These are phyloP conservation scores for Arthrobotrys sphaeroides DNA, from an alignment of 2,329 filamentous ascomycete species.

Conservation along the genomic window DNA sequence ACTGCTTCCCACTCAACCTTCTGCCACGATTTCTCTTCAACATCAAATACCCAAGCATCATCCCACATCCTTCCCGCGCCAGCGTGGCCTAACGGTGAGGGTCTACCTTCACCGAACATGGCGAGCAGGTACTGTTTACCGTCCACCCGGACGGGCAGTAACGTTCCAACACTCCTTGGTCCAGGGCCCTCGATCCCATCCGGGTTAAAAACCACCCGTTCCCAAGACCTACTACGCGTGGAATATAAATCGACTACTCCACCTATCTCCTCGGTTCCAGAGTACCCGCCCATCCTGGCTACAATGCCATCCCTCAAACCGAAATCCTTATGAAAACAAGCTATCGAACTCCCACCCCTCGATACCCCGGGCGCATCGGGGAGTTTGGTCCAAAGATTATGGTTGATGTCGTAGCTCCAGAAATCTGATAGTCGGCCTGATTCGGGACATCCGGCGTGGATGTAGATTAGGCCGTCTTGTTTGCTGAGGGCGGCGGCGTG, in stretches of 20 bases:
- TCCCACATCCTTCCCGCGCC: slow-evolving; percentile 68
- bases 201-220: slow-evolving; percentile 60
- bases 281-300: slow-evolving; percentile 77
- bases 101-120: slow-evolving; percentile 69
- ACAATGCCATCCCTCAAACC: slow-evolving; percentile 57
- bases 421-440: slow-evolving; percentile 73
- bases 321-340: neutral
- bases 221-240: slow-evolving; percentile 62
- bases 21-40: slow-evolving; percentile 65
- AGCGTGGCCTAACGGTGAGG: slow-evolving; percentile 65
- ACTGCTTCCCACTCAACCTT: slow-evolving; percentile 64
- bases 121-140: slow-evolving; percentile 69
- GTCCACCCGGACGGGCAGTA: slow-evolving; percentile 62
- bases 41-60: slow-evolving; percentile 73
- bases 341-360: slow-evolving; percentile 73
- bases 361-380: slow-evolving; percentile 73
- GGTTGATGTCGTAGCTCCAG: slow-evolving; percentile 78
- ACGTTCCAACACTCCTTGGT: slow-evolving; percentile 65
- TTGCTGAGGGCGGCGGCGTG: slow-evolving; percentile 70
- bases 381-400: slow-evolving; percentile 73
- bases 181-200: slow-evolving; percentile 64
- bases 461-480: slow-evolving; percentile 71
- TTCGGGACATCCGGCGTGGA: slow-evolving; percentile 79
- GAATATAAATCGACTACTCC: slow-evolving; percentile 73
- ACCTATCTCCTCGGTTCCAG: slow-evolving; percentile 75